These are phyloP conservation scores for Globisporangium emineosum DNA, from an alignment of 352 stramenopile genomes.

Conservation along the genomic window DNA sequence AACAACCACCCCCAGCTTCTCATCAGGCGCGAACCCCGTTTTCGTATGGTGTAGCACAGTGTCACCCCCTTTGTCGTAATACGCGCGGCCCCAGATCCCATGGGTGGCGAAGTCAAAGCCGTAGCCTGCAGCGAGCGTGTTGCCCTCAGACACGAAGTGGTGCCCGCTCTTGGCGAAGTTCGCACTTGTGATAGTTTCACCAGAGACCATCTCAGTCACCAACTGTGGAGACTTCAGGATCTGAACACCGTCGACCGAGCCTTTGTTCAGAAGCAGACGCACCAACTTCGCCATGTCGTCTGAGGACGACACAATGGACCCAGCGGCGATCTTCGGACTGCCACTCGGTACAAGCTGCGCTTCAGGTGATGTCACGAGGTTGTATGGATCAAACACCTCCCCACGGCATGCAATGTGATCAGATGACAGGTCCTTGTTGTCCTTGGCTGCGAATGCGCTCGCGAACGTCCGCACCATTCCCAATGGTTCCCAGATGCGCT, in stretches of 20 bases:
- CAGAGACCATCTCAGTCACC: slow-evolving; percentile 58
- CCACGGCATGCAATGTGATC: slow-evolving; percentile 55
- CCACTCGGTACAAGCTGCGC: slow-evolving; percentile 7
- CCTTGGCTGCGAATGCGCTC: background rate
- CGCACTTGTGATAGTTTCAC: slow-evolving; percentile 44
- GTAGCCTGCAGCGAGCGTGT: slow-evolving; percentile 57
- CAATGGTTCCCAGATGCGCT: slow-evolving; percentile 50
- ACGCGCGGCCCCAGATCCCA: slow-evolving; percentile 59
- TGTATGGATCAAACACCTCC: slow-evolving; percentile 41
- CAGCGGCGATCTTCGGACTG: slow-evolving; percentile 24
- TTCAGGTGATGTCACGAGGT: slow-evolving; percentile 30
- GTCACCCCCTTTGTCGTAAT: slow-evolving; percentile 70
- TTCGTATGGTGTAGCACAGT: slow-evolving; percentile 48
- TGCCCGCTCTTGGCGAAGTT: slow-evolving; percentile 44
- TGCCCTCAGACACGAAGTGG: slow-evolving; percentile 44
- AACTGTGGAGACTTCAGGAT: slow-evolving; percentile 41
- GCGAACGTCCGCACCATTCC: slow-evolving; percentile 56
- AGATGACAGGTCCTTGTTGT: background rate
- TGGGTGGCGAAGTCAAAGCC: slow-evolving; percentile 58
- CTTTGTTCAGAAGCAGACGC: slow-evolving; percentile 64
- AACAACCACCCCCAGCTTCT: slow-evolving; percentile 49
- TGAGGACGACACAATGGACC: slow-evolving; percentile 46
- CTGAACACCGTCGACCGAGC: slow-evolving; percentile 39
- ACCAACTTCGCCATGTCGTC: slow-evolving; percentile 55
- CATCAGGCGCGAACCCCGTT: slow-evolving; percentile 42